phyloP scores from a whole-genome alignment of 2,329 filamentous ascomycete species.

The Thelonectria blattea region DNA sequence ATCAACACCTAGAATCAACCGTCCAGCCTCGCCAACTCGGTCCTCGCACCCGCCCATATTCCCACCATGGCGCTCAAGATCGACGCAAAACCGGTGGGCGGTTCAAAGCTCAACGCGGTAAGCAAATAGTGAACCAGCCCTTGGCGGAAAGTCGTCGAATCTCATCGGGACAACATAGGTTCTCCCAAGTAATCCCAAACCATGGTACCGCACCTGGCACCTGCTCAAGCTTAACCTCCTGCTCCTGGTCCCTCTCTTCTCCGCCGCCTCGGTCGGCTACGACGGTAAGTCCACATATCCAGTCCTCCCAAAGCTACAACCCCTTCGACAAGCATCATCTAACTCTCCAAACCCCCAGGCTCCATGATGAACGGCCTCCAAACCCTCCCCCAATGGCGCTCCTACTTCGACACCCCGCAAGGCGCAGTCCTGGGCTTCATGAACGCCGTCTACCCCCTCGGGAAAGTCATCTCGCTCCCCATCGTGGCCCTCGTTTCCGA shows the following conservation, averaged over 20 bases:
- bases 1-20: too few relatives aligned
- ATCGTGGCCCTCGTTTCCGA: conserved; percentile 45
- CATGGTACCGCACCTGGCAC: conserved; percentile 50
- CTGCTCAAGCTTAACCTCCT: conserved; percentile 49
- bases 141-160: too few relatives aligned
- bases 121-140: too few relatives aligned
- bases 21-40: too few relatives aligned
- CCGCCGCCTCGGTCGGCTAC: conserved; percentile 48
- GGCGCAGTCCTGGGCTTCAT: conserved; percentile 45
- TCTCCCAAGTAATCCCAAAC: conserved; percentile 45
- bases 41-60: too few relatives aligned
- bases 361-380: conserved; percentile 53
- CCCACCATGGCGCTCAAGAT: too few relatives aligned
- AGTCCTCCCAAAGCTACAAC: neutral
- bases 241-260: conserved; percentile 49
- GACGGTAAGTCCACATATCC: conserved; percentile 41
- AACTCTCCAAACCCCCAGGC: conserved; percentile 22
- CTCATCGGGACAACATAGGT: conserved; percentile 29
- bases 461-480: conserved; percentile 45
- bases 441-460: conserved; percentile 45
- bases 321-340: too few relatives aligned
- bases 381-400: conserved; percentile 46
- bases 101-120: too few relatives aligned
- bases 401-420: conserved; percentile 45
- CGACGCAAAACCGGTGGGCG: too few relatives aligned